Evolutionary conservation across 2,329 filamentous ascomycete species (phyloP).

Genomic region (Cryphonectria parasitica): DNA sequence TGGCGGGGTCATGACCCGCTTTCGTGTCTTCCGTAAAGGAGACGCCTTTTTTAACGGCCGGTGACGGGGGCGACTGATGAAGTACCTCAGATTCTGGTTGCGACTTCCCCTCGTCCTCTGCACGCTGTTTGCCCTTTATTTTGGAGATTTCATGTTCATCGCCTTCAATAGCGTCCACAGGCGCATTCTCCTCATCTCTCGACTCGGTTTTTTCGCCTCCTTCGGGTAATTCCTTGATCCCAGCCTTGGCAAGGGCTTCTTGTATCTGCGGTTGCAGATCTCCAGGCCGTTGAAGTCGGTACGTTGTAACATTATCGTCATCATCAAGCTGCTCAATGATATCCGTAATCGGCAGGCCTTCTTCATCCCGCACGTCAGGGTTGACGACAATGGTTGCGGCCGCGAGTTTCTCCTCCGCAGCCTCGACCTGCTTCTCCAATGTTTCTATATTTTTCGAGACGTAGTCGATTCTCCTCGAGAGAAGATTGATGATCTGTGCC

Average conservation of each 20-base stretch:
- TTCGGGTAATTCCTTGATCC: constrained; percentile 50
- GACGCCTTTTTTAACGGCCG: constrained; percentile 58
- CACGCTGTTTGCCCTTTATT: not conserved
- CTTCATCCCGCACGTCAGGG: constrained; percentile 66
- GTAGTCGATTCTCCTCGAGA: constrained; percentile 83
- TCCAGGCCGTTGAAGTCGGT: constrained; percentile 67
- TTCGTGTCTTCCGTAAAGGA: constrained; percentile 67
- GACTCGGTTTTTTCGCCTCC: constrained; percentile 13
- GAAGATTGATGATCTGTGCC: constrained; percentile 67
- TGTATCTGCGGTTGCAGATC: constrained; percentile 69
- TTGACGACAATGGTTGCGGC: constrained; percentile 63
- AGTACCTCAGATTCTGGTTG: constrained; percentile 25
- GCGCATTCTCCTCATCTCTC: constrained; percentile 7
- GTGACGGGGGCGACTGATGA: not conserved
- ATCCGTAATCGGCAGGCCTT: constrained; percentile 79
- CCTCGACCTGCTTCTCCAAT: constrained; percentile 72
- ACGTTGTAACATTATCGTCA: constrained; percentile 79
- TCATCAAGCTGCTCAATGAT: constrained; percentile 94
- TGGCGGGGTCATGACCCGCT: constrained; percentile 38
- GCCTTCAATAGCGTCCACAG: constrained; percentile 7
- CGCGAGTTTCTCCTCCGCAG: constrained; percentile 71
- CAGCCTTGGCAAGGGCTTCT: constrained; percentile 77
- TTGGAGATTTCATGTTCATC: not conserved
- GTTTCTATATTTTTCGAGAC: constrained; percentile 79
- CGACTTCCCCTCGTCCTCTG: not conserved